These are phyloP conservation scores for Candida vartiovaarae DNA, from an alignment of 805 yeast genomes.

Conservation along the genomic window DNA sequence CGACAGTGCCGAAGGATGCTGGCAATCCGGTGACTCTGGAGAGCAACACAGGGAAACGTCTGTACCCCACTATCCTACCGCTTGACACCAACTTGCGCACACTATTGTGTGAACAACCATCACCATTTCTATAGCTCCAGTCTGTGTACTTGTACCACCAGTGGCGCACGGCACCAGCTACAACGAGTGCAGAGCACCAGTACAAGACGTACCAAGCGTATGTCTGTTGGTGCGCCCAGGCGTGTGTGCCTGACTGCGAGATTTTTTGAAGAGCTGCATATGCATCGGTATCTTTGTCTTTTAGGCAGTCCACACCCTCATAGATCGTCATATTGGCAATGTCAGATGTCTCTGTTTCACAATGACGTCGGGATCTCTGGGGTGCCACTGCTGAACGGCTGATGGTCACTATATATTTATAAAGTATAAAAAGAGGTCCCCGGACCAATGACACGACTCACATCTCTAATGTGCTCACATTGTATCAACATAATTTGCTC, in stretches of 20 bases:
- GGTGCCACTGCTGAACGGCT: too few relatives aligned
- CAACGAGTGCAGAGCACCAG: conserved; percentile 11
- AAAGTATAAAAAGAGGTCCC: too few relatives aligned
- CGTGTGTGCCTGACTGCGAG: conserved; percentile 11
- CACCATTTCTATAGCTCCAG: conserved; percentile 14
- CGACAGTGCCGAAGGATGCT: conserved; percentile 29
- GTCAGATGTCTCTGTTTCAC: too few relatives aligned
- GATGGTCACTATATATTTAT: too few relatives aligned
- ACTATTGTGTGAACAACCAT: background rate
- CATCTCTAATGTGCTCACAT: too few relatives aligned
- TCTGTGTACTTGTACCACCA: conserved; percentile 9
- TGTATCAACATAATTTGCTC: too few relatives aligned
- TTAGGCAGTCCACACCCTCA: conserved; percentile 16
- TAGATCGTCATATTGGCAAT: background rate
- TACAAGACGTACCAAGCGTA: conserved; percentile 14
- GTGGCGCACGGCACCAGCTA: conserved; percentile 5
- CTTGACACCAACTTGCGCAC: conserved; percentile 23
- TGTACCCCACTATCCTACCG: conserved; percentile 26
- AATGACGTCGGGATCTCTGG: too few relatives aligned
- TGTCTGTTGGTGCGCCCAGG: conserved; percentile 13
- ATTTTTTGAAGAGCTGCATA: conserved; percentile 3
- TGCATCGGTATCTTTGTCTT: conserved; percentile 4
- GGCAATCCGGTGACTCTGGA: conserved; percentile 32
- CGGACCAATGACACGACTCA: too few relatives aligned
- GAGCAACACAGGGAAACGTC: conserved; percentile 25